These are phyloP conservation scores for Ascochyta rabiei DNA, from an alignment of 2,329 filamentous ascomycete genomes.

Conservation along the genomic window DNA sequence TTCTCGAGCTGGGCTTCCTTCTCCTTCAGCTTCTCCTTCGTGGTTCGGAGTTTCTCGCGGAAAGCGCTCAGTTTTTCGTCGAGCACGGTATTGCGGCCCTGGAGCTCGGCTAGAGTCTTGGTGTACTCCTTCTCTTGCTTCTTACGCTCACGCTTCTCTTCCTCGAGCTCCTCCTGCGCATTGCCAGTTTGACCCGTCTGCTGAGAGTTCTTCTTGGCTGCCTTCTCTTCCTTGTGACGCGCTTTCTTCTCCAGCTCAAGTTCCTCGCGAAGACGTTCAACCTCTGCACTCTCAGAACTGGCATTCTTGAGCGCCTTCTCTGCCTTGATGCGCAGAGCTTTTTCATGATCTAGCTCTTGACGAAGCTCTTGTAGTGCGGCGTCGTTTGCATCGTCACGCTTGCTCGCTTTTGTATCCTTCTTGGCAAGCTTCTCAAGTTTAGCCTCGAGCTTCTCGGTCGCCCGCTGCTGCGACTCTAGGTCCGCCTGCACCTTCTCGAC, in stretches of 20 bases:
- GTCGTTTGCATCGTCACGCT: slow-evolving; percentile 43
- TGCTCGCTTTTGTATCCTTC: slow-evolving; percentile 43
- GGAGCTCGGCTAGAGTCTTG: slow-evolving; percentile 64
- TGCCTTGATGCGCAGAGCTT: slow-evolving; percentile 33
- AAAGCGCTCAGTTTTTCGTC: slow-evolving; percentile 74
- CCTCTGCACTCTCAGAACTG: slow-evolving; percentile 28
- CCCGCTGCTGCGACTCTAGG: slow-evolving; percentile 40
- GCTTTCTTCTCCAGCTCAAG: slow-evolving; percentile 52
- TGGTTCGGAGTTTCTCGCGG: slow-evolving; percentile 70
- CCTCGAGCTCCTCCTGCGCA: slow-evolving; percentile 57
- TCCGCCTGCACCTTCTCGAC: slow-evolving; percentile 40
- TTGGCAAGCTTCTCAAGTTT: slow-evolving; percentile 44
- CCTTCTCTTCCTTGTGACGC: slow-evolving; percentile 40
- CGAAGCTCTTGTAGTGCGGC: slow-evolving; percentile 42
- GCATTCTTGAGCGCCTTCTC: slow-evolving; percentile 46
- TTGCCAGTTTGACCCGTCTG: slow-evolving; percentile 55
- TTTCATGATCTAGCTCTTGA: slow-evolving; percentile 53
- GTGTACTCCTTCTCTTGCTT: slow-evolving; percentile 60
- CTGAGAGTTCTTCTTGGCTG: slow-evolving; percentile 46
- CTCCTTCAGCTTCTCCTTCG: slow-evolving; percentile 76
- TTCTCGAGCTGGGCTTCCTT: slow-evolving; percentile 58
- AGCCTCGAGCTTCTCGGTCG: slow-evolving; percentile 36
- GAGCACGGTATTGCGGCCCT: slow-evolving; percentile 67
- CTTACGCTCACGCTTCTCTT: slow-evolving; percentile 59
- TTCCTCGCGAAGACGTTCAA: slow-evolving; percentile 39